phyloP scores from a whole-genome alignment of 176 grass and related monocot species.

The Metroxylon sagu region DNA sequence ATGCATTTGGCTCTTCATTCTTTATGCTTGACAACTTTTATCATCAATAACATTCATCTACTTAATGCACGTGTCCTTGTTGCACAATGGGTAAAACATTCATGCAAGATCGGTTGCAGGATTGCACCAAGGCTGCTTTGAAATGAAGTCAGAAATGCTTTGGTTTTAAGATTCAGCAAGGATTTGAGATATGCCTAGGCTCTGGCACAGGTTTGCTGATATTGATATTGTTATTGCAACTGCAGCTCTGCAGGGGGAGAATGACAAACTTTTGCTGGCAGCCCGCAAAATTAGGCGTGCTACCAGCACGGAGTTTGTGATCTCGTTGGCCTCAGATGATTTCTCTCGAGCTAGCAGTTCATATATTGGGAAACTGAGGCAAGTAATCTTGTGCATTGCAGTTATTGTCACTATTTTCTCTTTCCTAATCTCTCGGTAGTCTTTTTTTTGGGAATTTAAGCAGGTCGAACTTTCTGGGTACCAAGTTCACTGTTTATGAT shows the following conservation, averaged over 20 bases:
- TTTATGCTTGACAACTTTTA: too few species aligned
- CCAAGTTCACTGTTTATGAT: conserved; percentile 93
- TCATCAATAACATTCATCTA: too few species aligned
- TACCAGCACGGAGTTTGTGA: conserved; percentile 69
- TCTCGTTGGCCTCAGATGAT: conserved; percentile 67
- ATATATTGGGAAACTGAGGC: conserved; percentile 94
- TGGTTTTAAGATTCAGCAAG: too few species aligned
- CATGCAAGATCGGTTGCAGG: too few species aligned
- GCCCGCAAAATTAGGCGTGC: conserved; percentile 80
- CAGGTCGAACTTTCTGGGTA: conserved; percentile 95
- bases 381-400: conserved; percentile 18
- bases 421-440: neutral
- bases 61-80: too few species aligned
- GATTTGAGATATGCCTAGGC: too few species aligned
- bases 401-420: neutral
- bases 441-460: conserved; percentile 22
- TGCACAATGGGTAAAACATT: too few species aligned
- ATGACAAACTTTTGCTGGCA: conserved; percentile 91
- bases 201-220: too few species aligned
- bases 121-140: too few species aligned
- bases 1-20: too few species aligned
- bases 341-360: conserved; percentile 85
- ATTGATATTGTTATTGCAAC: neutral
- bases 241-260: conserved; percentile 73
- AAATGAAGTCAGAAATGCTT: too few species aligned